Base-by-base conservation (phyloP, 2,329 filamentous ascomycete genomes). In the Curvularia spicifera region DNA sequence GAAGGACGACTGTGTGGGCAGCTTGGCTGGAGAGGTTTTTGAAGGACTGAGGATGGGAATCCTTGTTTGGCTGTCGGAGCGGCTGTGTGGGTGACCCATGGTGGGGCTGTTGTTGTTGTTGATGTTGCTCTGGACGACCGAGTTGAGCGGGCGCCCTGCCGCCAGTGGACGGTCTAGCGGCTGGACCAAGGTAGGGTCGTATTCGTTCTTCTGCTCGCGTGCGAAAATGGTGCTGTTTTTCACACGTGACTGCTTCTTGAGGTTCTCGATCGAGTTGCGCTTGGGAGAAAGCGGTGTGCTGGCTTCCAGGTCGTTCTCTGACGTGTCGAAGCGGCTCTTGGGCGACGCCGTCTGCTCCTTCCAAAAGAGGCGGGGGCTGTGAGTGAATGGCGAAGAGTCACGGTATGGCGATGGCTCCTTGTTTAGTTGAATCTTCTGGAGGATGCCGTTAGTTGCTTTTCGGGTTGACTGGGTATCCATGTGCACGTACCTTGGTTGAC, bases 221-320 rank as follows among this genome's bases (percentile, higher is more conserved):
- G 92, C 93, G 75, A 97, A 91, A 84, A 98, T 97, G 80, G 89
- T 96, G 84, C 94, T 97, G 81, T 97, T 98, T 84, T 94, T 97
- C 71, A 99, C 95, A 60, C 95, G 90, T 54, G 94, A 97, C 31
- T 93, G 93, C 76, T 89, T 91, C 80, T 97, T 96, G 59, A 99
- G 84, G 72, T 93, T 93, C 84, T 99, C 95, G 67, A 99, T 93
- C 18, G 94, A 98, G 45, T 91, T 91, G 73, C 94, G 90, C 57
- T 87, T 89, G 22, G 91, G 88, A 45, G 89, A 89, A 7, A 89
- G 86, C 10, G 90, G 86, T 12, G 89, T 88, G 43, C 57, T 63
- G 57, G 83, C 82, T 61, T 85, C 83, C 55, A 60, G 68, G 26
- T 75, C 72, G 78, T 96, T 97, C 78, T 97, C 93, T 3, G 80